Evolutionary conservation across 2,329 filamentous ascomycete genomes (phyloP).

Genomic region (Nemania sp.): DNA sequence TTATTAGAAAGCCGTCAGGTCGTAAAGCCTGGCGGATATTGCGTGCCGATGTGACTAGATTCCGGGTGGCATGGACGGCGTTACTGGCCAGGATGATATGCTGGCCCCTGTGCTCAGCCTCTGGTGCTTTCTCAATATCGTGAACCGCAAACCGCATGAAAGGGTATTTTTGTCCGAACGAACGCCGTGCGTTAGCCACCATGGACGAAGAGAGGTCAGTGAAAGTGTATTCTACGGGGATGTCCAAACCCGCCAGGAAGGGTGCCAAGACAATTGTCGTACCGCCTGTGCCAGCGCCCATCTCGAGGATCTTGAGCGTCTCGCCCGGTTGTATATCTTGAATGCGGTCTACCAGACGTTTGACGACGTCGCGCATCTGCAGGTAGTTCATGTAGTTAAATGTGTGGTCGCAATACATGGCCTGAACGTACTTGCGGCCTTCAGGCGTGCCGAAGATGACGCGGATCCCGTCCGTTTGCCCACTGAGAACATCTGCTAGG

Average conservation of each 20-base stretch:
- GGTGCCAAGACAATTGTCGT: conserved; percentile 39
- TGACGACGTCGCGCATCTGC: too few relatives aligned
- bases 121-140: conserved; percentile 38
- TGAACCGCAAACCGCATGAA: conserved; percentile 36
- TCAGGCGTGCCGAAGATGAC: too few relatives aligned
- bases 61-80: conserved; percentile 43
- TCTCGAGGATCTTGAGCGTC: conserved; percentile 2
- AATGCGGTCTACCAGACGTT: too few relatives aligned
- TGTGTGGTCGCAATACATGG: too few relatives aligned
- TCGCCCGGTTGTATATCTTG: too few relatives aligned
- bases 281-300: conserved; percentile 13
- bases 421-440: too few relatives aligned
- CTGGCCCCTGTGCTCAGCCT: conserved; percentile 23
- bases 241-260: conserved; percentile 23
- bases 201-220: conserved; percentile 46
- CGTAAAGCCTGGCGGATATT: conserved; percentile 38
- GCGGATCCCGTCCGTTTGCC: too few relatives aligned
- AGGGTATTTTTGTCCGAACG: conserved; percentile 24
- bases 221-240: conserved; percentile 44
- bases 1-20: conserved; percentile 35
- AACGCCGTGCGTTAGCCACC: conserved; percentile 33
- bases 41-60: conserved; percentile 29
- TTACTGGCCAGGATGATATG: conserved; percentile 43
- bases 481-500: too few relatives aligned
- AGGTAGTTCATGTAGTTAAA: too few relatives aligned